Evolutionary conservation across 1,284 basidiomycete species (phyloP), one percentile per base, ranked within the genome.

Genomic region (Apiotrichum laibachii): DNA sequence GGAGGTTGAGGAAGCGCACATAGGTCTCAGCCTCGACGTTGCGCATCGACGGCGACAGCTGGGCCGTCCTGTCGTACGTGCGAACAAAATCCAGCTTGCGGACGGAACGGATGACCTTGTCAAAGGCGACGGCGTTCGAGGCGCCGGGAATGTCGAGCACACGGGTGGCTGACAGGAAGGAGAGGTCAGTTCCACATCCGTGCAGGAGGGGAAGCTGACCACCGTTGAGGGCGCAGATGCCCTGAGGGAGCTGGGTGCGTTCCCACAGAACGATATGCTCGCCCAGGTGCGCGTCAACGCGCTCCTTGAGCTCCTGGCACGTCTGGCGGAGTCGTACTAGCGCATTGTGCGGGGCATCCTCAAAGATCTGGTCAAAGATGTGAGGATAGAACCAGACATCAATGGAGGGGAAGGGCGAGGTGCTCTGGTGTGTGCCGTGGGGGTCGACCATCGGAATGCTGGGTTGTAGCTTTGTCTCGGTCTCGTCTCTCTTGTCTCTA

Each of bases 281-380:
- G 22, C 39, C 37, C 12, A 51, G 35, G 22, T 26, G 21, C 19
- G 21, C 6, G 39, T 51, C 37, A 0, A 39, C 50, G 21, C 50
- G 50, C 10, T 21, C 5, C 39, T 31, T 51, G 37, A 39, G 39
- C 13, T 51, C 39, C 13, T 51, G 37, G 39, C 50, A 51, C 13
- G 39, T 39, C 19, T 18, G 12, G 8, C 50, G 50, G 21, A 51
- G 50, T 13, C 26, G 22, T 1, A 51, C 15, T 13, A 51, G 39
- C 21, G 22, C 39, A 18, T 31, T 21, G 50, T 22, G 22, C 21
- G 50, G 35, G 22, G 50, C 50, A n/a, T 42, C 22, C 18, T 16
- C 15, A 22, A 51, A 51, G 16, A 51, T 42, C 10, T 15, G 37
- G 39, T 51, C 50, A 18, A 51, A 40, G 39, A 51, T 40, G 34